Evolutionary conservation across 2,329 filamentous ascomycete species (phyloP).

Genomic region (Epichloe bromicola): DNA sequence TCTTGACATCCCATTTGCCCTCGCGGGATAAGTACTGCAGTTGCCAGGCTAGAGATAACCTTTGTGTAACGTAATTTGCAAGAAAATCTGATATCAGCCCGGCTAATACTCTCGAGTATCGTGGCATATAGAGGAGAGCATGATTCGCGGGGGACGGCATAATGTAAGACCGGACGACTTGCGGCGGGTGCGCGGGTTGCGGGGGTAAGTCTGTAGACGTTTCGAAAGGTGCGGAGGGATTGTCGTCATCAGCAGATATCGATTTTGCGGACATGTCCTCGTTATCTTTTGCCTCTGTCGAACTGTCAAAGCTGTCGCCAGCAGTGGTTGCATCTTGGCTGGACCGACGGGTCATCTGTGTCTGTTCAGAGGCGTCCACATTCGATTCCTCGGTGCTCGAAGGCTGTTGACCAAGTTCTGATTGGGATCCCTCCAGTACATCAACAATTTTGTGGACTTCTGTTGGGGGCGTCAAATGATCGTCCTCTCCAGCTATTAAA

Average conservation of each 20-base stretch:
- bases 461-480: slow-evolving; percentile 58
- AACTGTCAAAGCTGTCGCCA: not conserved
- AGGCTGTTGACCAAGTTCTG: slow-evolving; percentile 13
- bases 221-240: slow-evolving; percentile 35
- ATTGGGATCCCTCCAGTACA: slow-evolving; percentile 20
- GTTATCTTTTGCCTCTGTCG: not conserved
- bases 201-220: slow-evolving; percentile 24
- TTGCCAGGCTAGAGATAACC: slow-evolving; percentile 80
- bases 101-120: slow-evolving; percentile 61
- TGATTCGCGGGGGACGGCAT: slow-evolving; percentile 66
- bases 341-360: not conserved
- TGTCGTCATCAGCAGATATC: slow-evolving; percentile 25
- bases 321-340: not conserved
- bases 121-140: slow-evolving; percentile 68
- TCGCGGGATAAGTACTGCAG: slow-evolving; percentile 76
- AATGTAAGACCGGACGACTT: slow-evolving; percentile 53
- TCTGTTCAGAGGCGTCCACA: not conserved
- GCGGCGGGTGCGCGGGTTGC: slow-evolving; percentile 34
- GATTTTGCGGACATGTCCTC: slow-evolving; percentile 4
- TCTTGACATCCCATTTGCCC: slow-evolving; percentile 98
- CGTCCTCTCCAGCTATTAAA: slow-evolving; percentile 64
- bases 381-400: not conserved
- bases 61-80: slow-evolving; percentile 56
- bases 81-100: slow-evolving; percentile 78
- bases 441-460: slow-evolving; percentile 56